Evolutionary conservation across 192 early-diverging fungal genomes (phyloP), one percentile per base, ranked within the genome.

Genomic region (Coemansia sp.): DNA sequence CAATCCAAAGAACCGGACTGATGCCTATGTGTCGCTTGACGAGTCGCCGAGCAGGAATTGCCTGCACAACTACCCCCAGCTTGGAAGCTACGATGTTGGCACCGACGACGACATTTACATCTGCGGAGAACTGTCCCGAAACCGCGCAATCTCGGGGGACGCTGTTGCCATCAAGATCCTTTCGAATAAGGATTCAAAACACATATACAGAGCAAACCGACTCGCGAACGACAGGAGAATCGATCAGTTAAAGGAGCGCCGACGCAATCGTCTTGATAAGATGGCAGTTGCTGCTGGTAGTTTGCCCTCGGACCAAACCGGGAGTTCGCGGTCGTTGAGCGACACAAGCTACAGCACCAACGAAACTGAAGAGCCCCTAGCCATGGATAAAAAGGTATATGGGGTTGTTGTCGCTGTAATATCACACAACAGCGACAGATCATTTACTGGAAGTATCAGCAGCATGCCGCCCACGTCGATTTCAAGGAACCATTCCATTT

Each of bases 81-180:
- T 79, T 20, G 32, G 25, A 10, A 36, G 34, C 25, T 79, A 59
- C 40, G 71, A 67, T 32, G 68, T 74, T 10, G 77, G 77, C 42
- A 62, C 41, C 34, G 87, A 88, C 57, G 55, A 71, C 33, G 81
- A 83, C 60, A 68, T 99, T 52, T 87, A 91, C 59, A 88, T 99
- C 46, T 67, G 90, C 2, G 95, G 95, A 49, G 85, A 91, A 4
- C 69, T 75, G 10, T 65, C 88, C 56, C 84, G 95, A 61, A 99
- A 99, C 74, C 88, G 97, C 29, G 92, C 88, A 48, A 85, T 95
- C 6, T 87, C 94, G 66, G 94, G 94, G 15, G 97, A 99, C 67
- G 72, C 89, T 17, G 91, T 99, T 22, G 95, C 91, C 19, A 84
- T 99, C 4, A 81, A 90, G 49, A 63, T 99, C 9, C 67, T 99